phyloP scores from a whole-genome alignment of 176 grass and related monocot genomes.

The Urochloa ruziziensis region DNA sequence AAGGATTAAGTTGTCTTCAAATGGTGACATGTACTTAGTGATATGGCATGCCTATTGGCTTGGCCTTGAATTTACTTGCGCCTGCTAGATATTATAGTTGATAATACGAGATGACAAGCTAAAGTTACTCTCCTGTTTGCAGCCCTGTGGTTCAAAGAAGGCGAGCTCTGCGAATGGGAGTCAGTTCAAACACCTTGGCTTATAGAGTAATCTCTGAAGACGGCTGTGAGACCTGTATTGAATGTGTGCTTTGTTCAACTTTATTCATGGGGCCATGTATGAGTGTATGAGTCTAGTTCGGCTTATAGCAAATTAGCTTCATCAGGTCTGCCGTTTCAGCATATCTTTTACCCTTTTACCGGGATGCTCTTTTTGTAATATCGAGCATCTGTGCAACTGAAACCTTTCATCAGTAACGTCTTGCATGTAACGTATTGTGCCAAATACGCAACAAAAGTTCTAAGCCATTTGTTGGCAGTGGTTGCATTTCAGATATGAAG shows the following conservation, averaged over 20 bases:
- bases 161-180: constrained; percentile 71
- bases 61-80: neutral
- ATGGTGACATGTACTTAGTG: neutral
- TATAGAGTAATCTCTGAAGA: constrained; percentile 46
- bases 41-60: neutral
- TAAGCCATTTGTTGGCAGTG: neutral
- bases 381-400: neutral
- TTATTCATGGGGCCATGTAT: neutral
- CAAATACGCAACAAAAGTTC: neutral
- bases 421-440: neutral
- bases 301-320: neutral
- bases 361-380: neutral
- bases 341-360: neutral
- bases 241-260: neutral
- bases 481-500: neutral
- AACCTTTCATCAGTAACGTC: neutral
- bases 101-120: neutral
- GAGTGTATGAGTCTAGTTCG: neutral
- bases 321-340: neutral
- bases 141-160: constrained; percentile 90
- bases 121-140: constrained; percentile 6
- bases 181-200: constrained; percentile 78
- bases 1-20: neutral
- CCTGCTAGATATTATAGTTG: neutral
- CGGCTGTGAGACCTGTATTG: neutral